These are phyloP conservation scores for Nakaseomyces uthaithaninus DNA, from an alignment of 1,139 yeast species.

Conservation along the genomic window DNA sequence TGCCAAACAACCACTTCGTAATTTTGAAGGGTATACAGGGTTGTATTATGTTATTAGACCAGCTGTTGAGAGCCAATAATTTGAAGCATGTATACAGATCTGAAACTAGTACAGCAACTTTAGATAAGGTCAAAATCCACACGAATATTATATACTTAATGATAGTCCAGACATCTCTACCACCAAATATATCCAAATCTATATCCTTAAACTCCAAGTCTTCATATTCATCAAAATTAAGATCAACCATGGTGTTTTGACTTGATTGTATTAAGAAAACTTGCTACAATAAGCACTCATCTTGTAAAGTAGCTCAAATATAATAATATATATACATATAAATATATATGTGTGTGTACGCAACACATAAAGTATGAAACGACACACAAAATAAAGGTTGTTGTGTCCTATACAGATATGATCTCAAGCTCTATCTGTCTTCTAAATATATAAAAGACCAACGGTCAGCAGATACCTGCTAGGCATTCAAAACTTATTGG, in stretches of 20 bases:
- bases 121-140: conserved; percentile 41
- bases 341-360: no score
- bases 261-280: not conserved
- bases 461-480: no score
- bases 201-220: conserved; percentile 1
- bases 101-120: conserved; percentile 53
- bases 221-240: conserved; percentile 1
- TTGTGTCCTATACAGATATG: no score
- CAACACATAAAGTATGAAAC: no score
- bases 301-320: no score
- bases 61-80: conserved; percentile 62
- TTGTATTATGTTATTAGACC: conserved; percentile 50
- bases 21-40: conserved; percentile 53
- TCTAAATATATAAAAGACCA: no score
- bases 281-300: no score
- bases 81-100: conserved; percentile 76
- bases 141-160: conserved; percentile 41
- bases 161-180: not conserved
- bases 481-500: no score
- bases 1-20: conserved; percentile 80
- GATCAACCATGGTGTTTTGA: not conserved
- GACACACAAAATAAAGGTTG: no score
- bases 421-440: no score
- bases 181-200: not conserved
- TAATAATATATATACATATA: no score